Percentiles rank a stretch among this genome's conserved stretches.
Evolutionary conservation across 148 eudicot species (phyloP).

Genomic region (Tetragonia tetragonoides): DNA sequence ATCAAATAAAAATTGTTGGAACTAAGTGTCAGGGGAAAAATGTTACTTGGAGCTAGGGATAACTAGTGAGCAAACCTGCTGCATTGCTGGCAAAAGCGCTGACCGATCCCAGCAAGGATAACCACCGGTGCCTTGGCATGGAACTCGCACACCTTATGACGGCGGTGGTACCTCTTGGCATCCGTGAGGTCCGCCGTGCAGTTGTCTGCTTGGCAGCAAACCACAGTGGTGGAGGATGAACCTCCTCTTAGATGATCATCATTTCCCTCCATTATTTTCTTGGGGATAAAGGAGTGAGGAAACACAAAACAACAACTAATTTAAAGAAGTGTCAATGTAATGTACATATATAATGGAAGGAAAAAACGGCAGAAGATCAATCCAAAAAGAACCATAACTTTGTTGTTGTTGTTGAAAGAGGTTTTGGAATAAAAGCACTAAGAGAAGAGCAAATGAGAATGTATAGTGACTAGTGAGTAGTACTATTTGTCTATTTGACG

Average conservation of each 20-base stretch:
- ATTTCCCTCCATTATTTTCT: slow-evolving; percentile 25
- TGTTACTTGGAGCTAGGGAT: too few species aligned
- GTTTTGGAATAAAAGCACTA: slow-evolving; percentile 10
- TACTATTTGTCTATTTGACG: neutral
- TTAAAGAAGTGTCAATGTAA: neutral
- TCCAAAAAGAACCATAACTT: slow-evolving; percentile 7
- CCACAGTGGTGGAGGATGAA: slow-evolving; percentile 1
- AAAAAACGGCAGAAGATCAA: neutral
- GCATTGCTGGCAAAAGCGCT: slow-evolving; percentile 91
- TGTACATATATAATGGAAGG: neutral
- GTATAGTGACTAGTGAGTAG: neutral
- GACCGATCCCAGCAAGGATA: slow-evolving; percentile 43
- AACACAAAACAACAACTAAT: too few species aligned
- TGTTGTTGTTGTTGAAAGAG: slow-evolving; percentile 1
- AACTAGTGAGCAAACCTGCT: slow-evolving; percentile 48
- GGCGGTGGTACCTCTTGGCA: slow-evolving; percentile 73
- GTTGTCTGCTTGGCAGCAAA: slow-evolving; percentile 60
- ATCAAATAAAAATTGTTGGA: too few species aligned
- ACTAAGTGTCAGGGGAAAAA: too few species aligned
- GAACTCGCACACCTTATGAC: slow-evolving; percentile 80
- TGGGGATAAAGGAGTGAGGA: neutral
- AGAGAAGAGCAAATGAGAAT: slow-evolving; percentile 18
- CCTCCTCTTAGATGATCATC: slow-evolving; percentile 18
- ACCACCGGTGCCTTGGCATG: slow-evolving; percentile 72
- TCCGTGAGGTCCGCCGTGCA: slow-evolving; percentile 59